A percentile compares a stretch with the other conserved stretches of the same genome.
phyloP scores from a whole-genome alignment of 768 basidiomycete genomes.

The Hysterangium stoloniferum region DNA sequence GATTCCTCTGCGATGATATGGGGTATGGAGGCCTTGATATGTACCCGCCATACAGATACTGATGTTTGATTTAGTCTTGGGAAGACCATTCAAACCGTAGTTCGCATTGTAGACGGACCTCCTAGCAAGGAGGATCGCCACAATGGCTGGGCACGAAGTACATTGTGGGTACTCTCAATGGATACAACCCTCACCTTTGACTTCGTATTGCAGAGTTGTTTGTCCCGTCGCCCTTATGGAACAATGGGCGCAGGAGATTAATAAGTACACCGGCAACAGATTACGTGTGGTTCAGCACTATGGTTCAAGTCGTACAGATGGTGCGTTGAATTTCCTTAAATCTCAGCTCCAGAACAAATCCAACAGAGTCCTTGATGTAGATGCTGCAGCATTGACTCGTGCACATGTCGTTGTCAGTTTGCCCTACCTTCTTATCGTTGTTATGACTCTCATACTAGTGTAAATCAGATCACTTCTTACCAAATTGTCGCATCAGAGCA shows the following conservation, averaged over 20 bases:
- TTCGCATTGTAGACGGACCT: constrained; percentile 78
- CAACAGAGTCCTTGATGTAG: constrained; percentile 26
- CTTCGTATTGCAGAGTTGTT: constrained; percentile 50
- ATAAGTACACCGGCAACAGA: constrained; percentile 50
- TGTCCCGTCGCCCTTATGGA: constrained; percentile 81
- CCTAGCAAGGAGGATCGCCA: constrained; percentile 60
- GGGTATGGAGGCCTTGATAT: constrained; percentile 39
- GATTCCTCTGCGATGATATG: constrained; percentile 91
- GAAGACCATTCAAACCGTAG: constrained; percentile 87
- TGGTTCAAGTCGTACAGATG: constrained; percentile 61
- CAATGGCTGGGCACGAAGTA: constrained; percentile 64
- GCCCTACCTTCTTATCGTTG: background rate
- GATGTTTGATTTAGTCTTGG: constrained; percentile 43
- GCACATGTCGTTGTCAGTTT: constrained; percentile 50
- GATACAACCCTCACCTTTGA: background rate
- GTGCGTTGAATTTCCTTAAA: constrained; percentile 30
- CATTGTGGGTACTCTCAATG: constrained; percentile 43
- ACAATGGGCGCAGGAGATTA: constrained; percentile 87
- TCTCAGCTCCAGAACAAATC: constrained; percentile 1
- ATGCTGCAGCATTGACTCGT: constrained; percentile 43
- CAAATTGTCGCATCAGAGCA: constrained; percentile 77
- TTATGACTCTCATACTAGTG: too few relatives aligned
- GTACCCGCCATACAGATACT: background rate
- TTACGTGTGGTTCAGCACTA: constrained; percentile 79
- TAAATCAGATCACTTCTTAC: constrained; percentile 65